Evolutionary conservation across 1,139 yeast genomes (phyloP).

Genomic region (Barnettozyma hawaiiensis): DNA sequence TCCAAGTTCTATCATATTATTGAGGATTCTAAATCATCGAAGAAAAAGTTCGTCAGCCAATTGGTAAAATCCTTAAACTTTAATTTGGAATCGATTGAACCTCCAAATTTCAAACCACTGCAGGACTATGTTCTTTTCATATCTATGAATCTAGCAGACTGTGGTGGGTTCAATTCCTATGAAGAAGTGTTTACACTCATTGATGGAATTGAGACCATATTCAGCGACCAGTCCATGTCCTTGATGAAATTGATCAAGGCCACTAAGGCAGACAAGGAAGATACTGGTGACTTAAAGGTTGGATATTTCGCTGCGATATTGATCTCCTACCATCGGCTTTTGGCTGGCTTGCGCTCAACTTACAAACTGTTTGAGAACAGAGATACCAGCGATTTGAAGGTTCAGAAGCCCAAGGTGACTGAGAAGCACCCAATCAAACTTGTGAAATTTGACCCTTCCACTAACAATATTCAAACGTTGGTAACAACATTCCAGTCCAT

Average conservation of each 20-base stretch:
- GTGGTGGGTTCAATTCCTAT: slow-evolving; percentile 26
- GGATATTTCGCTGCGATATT: slow-evolving; percentile 9
- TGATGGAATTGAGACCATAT: slow-evolving; percentile 14
- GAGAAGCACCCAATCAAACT: neutral
- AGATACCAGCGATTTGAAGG: slow-evolving; percentile 6
- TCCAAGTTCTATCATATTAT: slow-evolving; percentile 40
- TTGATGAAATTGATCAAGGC: slow-evolving; percentile 1
- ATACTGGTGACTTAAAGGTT: slow-evolving; percentile 1
- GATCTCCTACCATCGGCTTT: slow-evolving; percentile 5
- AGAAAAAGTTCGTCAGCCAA: slow-evolving; percentile 40
- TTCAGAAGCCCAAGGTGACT: slow-evolving; percentile 6
- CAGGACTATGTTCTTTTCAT: slow-evolving; percentile 34
- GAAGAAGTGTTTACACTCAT: slow-evolving; percentile 38
- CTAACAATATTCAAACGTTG: slow-evolving; percentile 1
- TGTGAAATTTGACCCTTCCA: slow-evolving; percentile 4
- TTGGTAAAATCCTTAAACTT: slow-evolving; percentile 34
- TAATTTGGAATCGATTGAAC: slow-evolving; percentile 21
- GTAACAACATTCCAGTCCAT: slow-evolving; percentile 1
- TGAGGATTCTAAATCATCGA: slow-evolving; percentile 37
- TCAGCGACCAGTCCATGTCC: slow-evolving; percentile 7
- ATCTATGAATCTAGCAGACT: slow-evolving; percentile 32
- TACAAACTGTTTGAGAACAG: slow-evolving; percentile 7
- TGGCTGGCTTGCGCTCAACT: slow-evolving; percentile 2
- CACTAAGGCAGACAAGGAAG: neutral
- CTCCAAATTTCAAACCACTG: slow-evolving; percentile 15